phyloP scores from a whole-genome alignment of 768 basidiomycete genomes.

The Phanerochaete carnosa region DNA sequence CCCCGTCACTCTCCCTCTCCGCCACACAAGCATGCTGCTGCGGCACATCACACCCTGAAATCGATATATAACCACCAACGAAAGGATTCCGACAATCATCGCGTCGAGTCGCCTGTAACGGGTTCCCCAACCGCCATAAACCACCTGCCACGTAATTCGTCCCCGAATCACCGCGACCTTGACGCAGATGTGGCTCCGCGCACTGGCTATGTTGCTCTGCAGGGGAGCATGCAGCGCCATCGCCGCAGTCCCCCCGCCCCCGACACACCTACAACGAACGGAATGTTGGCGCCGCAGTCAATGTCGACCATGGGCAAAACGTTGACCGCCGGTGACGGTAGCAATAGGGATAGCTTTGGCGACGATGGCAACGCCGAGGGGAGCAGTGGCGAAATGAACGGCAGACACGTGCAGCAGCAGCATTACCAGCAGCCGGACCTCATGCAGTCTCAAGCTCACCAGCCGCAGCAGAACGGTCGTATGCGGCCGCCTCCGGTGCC shows the following conservation, averaged over 20 bases:
- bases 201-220: background rate
- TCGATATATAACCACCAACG: constrained; percentile 50
- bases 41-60: constrained; percentile 22
- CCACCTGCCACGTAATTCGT: background rate
- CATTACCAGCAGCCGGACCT: background rate
- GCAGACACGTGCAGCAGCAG: background rate
- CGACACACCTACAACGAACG: constrained; percentile 49
- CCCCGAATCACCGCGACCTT: constrained; percentile 5
- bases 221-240: constrained; percentile 28
- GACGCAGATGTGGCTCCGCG: background rate
- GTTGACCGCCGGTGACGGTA: constrained; percentile 44
- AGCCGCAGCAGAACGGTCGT: background rate
- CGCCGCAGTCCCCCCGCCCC: constrained; percentile 70
- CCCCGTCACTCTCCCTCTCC: constrained; percentile 49
- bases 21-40: constrained; percentile 29
- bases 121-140: constrained; percentile 25
- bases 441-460: background rate
- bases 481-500: constrained; percentile 13
- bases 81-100: constrained; percentile 75
- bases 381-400: background rate
- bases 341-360: constrained; percentile 26
- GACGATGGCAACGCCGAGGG: constrained; percentile 14
- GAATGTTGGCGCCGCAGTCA: constrained; percentile 26
- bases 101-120: constrained; percentile 22
- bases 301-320: constrained; percentile 30